Evolutionary conservation across 2,329 filamentous ascomycete species (phyloP).

Genomic region (Colletotrichum acutatum): DNA sequence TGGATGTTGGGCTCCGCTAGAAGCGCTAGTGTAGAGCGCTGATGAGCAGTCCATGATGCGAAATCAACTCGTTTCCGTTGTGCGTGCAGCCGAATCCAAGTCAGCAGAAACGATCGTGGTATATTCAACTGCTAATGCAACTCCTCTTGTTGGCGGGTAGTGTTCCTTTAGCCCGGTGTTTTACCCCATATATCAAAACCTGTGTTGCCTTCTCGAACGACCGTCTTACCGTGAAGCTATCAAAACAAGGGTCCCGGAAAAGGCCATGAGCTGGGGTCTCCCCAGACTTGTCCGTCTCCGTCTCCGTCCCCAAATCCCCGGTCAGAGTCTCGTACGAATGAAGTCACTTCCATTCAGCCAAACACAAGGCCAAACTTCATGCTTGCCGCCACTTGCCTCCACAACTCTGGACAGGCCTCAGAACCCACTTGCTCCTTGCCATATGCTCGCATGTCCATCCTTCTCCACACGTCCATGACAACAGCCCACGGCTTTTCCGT

Average conservation of each 20-base stretch:
- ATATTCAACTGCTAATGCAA: not conserved
- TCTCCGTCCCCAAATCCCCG: not conserved
- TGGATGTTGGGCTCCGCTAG: not conserved
- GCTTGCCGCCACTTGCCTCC: conserved; percentile 31
- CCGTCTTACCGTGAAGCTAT: not conserved
- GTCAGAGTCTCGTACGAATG: not conserved
- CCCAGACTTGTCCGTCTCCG: not conserved
- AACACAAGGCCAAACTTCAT: conserved; percentile 35
- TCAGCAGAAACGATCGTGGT: conserved; percentile 4
- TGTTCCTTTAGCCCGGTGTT: not conserved
- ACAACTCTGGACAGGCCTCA: conserved; percentile 26
- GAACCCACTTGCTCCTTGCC: conserved; percentile 25
- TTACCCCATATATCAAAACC: not conserved
- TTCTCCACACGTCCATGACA: conserved; percentile 32
- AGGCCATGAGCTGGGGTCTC: not conserved
- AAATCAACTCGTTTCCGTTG: not conserved
- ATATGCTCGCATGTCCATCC: conserved; percentile 33
- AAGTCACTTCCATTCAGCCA: conserved; percentile 10
- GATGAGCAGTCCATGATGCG: not conserved
- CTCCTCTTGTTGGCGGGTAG: not conserved
- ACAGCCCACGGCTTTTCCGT: conserved; percentile 35
- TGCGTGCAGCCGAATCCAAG: not conserved
- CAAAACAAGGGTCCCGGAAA: not conserved
- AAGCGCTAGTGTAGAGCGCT: not conserved
- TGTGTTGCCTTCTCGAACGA: not conserved